Percentiles rank a stretch among this genome's conserved stretches.
These are phyloP conservation scores for Globisporangium echinulatum DNA, from an alignment of 352 stramenopile genomes.

Conservation along the genomic window DNA sequence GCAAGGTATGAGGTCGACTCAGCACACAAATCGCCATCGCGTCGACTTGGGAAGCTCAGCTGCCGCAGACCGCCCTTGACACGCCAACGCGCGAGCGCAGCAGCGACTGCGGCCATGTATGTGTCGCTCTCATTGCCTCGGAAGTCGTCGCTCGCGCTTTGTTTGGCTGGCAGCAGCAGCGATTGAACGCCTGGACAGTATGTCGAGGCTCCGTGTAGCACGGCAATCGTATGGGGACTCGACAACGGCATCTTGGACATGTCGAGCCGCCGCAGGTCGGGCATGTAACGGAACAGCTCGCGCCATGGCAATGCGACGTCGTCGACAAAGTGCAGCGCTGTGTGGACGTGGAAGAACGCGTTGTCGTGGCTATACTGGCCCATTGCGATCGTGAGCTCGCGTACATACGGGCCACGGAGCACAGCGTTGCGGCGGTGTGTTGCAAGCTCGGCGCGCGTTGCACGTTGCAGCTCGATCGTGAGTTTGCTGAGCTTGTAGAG, in stretches of 20 bases:
- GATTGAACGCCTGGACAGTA: conserved; percentile 35
- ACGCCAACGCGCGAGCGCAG: conserved; percentile 36
- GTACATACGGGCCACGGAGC: conserved; percentile 20
- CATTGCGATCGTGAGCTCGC: conserved; percentile 24
- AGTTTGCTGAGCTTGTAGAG: conserved; percentile 17
- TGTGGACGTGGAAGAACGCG: conserved; percentile 17
- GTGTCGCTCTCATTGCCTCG: conserved; percentile 3
- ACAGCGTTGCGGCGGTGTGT: conserved; percentile 10
- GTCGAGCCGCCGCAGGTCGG: conserved; percentile 45
- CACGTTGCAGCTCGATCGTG: conserved; percentile 24
- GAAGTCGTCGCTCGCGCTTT: conserved; percentile 19
- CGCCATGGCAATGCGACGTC: conserved; percentile 32
- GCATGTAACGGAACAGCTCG: conserved; percentile 23
- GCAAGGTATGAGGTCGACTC: conserved; percentile 32
- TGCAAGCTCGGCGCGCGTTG: conserved; percentile 17
- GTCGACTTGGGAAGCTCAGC: conserved; percentile 25
- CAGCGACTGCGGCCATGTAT: not conserved
- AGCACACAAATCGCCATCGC: conserved; percentile 11
- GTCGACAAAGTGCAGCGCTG: conserved; percentile 17
- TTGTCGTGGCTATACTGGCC: conserved; percentile 16
- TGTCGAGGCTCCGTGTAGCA: conserved; percentile 28
- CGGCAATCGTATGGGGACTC: conserved; percentile 21
- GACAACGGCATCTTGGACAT: conserved; percentile 44
- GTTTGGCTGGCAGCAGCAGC: conserved; percentile 23
- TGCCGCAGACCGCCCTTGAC: conserved; percentile 28